These are phyloP conservation scores for Suhomyces taliae DNA, from an alignment of 1,139 yeast genomes.

Conservation along the genomic window DNA sequence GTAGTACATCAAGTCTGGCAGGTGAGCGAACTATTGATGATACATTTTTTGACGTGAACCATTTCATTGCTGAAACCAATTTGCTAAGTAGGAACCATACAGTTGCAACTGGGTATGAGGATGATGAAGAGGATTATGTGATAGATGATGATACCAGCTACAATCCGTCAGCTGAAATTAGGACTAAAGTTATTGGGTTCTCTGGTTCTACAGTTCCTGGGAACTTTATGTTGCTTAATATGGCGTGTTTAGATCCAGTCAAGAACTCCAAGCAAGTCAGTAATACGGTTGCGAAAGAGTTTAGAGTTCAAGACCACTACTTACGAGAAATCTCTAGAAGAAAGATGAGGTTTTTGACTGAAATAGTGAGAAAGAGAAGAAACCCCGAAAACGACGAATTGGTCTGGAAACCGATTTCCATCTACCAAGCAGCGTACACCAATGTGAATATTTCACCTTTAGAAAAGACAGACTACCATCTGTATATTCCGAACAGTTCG, in stretches of 20 bases:
- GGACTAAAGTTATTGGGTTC: neutral
- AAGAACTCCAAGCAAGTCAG: conserved; percentile 8
- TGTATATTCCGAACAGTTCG: conserved; percentile 27
- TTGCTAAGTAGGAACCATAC: no score
- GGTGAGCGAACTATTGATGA: no score
- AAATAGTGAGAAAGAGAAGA: conserved; percentile 17
- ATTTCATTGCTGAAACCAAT: no score
- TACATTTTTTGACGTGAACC: no score
- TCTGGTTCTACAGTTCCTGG: neutral
- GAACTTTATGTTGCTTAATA: neutral
- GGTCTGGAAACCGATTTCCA: conserved; percentile 38
- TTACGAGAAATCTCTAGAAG: conserved; percentile 2
- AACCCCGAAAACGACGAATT: conserved; percentile 22
- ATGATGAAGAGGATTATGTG: no score
- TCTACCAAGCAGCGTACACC: conserved; percentile 38
- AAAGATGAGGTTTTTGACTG: neutral
- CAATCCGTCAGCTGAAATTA: neutral
- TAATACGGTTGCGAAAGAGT: conserved; percentile 10
- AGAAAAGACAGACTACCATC: conserved; percentile 26
- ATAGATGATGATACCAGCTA: neutral
- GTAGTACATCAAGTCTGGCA: no score
- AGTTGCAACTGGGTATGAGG: no score
- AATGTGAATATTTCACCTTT: conserved; percentile 24
- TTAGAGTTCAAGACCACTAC: conserved; percentile 13
- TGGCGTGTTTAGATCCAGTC: conserved; percentile 5